phyloP scores from a whole-genome alignment of 2,329 filamentous ascomycete genomes.

The Drechmeria coniospora region DNA sequence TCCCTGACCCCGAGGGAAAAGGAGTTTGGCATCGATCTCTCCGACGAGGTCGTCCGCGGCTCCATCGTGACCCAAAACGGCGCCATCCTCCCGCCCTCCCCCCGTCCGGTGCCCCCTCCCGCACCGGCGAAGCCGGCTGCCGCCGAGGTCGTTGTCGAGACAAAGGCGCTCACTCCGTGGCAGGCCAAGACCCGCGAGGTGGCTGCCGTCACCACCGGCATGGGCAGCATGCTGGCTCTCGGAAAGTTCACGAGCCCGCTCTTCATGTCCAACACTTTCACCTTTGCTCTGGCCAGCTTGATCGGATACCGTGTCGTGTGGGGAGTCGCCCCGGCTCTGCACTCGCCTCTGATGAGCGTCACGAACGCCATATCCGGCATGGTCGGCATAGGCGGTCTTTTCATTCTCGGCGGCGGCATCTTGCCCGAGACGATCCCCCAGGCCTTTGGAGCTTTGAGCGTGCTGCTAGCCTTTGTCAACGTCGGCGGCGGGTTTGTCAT shows the following conservation, averaged over 20 bases:
- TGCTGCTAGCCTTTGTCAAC: conserved; percentile 76
- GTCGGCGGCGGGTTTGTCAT: conserved; percentile 82
- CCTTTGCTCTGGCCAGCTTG: conserved; percentile 67
- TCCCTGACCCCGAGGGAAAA: conserved; percentile 68
- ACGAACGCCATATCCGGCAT: conserved; percentile 88
- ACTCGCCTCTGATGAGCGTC: conserved; percentile 83
- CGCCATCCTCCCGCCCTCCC: conserved; percentile 58
- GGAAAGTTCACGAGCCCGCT: conserved; percentile 69
- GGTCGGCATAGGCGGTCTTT: conserved; percentile 79
- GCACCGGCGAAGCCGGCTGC: conserved; percentile 26
- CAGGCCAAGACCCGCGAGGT: conserved; percentile 68
- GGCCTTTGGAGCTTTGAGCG: conserved; percentile 60
- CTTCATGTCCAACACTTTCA: conserved; percentile 82
- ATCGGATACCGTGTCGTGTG: conserved; percentile 83
- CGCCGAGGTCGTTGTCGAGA: conserved; percentile 32
- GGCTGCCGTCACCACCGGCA: conserved; percentile 56
- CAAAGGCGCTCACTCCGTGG: conserved; percentile 62
- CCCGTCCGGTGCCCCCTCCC: conserved; percentile 46
- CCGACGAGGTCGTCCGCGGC: conserved; percentile 74
- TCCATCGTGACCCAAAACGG: conserved; percentile 71
- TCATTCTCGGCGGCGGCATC: conserved; percentile 74
- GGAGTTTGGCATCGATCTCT: conserved; percentile 63
- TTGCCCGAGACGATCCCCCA: conserved; percentile 68
- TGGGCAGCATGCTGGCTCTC: conserved; percentile 59
- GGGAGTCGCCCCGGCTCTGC: conserved; percentile 70